Conservation (phyloP, 345 rosid species). For the Geranium brycei region DNA sequence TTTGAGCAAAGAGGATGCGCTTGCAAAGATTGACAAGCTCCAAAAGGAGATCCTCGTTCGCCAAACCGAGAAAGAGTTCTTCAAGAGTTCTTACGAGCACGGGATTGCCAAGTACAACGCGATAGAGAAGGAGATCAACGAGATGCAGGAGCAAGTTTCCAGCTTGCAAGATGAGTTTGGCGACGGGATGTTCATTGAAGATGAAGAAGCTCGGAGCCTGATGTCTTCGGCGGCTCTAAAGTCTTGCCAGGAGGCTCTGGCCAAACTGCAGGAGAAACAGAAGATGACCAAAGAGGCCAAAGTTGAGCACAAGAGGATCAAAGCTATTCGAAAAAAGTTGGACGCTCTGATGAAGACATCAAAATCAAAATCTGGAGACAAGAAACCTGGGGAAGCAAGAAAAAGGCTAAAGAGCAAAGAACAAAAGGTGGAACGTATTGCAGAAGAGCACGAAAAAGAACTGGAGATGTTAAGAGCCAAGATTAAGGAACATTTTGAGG, state of each 20-base stretch:
- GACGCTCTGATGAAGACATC: constrained; percentile 31
- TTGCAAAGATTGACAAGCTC: constrained; percentile 54
- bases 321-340: constrained; percentile 36
- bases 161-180: constrained; percentile 76
- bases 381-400: constrained; percentile 10
- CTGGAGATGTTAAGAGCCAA: constrained; percentile 30
- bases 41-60: constrained; percentile 65
- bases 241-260: constrained; percentile 67
- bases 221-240: constrained; percentile 70
- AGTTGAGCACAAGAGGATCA: constrained; percentile 39
- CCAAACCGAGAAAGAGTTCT: constrained; percentile 87
- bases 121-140: constrained; percentile 45
- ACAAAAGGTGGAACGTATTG: constrained; percentile 25
- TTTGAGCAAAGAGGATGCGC: constrained; percentile 50
- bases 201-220: constrained; percentile 61
- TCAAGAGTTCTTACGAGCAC: constrained; percentile 67
- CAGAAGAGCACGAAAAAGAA: constrained; percentile 32
- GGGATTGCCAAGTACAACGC: constrained; percentile 67
- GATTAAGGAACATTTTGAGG: constrained; percentile 51
- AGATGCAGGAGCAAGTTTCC: constrained; percentile 54
- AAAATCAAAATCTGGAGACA: constrained; percentile 13
- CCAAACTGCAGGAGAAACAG: constrained; percentile 55
- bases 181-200: constrained; percentile 57
- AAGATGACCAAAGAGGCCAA: constrained; percentile 46
- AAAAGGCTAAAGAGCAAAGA: constrained; percentile 15